Conservation (phyloP, 331 rosid species). For the Prunus yedoensis region DNA sequence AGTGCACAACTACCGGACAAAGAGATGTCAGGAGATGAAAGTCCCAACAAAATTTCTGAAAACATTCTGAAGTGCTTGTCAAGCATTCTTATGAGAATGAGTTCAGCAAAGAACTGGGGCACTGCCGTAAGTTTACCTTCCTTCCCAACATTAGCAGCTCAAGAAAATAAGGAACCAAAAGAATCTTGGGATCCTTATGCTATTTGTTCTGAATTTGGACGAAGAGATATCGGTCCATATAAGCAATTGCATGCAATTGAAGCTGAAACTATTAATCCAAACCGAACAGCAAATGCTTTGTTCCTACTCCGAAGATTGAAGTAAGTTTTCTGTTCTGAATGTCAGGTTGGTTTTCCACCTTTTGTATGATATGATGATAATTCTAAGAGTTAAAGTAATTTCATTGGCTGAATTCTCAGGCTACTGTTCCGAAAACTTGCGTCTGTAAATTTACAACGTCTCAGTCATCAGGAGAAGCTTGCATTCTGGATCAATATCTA, state of each 20-base stretch:
- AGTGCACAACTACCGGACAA: slow-evolving; percentile 37
- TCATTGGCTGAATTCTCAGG: slow-evolving; percentile 46
- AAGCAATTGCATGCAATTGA: slow-evolving; percentile 56
- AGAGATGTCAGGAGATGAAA: slow-evolving; percentile 41
- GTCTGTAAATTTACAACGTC: slow-evolving; percentile 61
- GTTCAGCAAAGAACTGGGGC: slow-evolving; percentile 43
- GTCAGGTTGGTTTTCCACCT: background rate
- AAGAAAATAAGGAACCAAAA: slow-evolving; percentile 28
- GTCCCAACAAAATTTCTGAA: slow-evolving; percentile 74
- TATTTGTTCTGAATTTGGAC: slow-evolving; percentile 60
- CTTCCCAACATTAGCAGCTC: slow-evolving; percentile 27
- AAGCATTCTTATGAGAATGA: slow-evolving; percentile 69
- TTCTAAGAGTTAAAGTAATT: slow-evolving; percentile 1
- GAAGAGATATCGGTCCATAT: slow-evolving; percentile 77
- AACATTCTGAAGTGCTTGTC: slow-evolving; percentile 74
- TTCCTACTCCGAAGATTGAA: slow-evolving; percentile 67
- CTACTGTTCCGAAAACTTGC: slow-evolving; percentile 73
- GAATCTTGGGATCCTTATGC: slow-evolving; percentile 65
- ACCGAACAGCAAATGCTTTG: slow-evolving; percentile 62
- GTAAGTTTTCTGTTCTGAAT: slow-evolving; percentile 40
- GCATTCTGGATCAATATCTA: slow-evolving; percentile 97
- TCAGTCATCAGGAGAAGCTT: slow-evolving; percentile 85
- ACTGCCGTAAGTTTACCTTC: slow-evolving; percentile 30
- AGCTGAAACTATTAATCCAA: slow-evolving; percentile 60
- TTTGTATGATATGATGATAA: slow-evolving; percentile 8